Conservation (phyloP, 2,329 filamentous ascomycete species). For the Xylariaceae sp. region DNA sequence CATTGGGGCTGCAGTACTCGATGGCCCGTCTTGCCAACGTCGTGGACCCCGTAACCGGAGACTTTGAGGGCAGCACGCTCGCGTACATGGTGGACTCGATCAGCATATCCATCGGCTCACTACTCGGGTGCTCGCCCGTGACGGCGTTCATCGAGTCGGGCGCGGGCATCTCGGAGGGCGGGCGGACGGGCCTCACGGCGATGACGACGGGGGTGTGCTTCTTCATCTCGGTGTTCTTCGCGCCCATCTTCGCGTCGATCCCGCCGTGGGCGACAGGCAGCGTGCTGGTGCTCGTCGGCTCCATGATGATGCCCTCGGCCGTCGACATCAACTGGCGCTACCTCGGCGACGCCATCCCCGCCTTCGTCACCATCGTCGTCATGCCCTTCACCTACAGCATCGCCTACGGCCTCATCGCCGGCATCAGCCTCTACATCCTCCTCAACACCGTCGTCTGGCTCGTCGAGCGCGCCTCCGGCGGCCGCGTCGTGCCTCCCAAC, state of each 20-base stretch:
- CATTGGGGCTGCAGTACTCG: constrained; percentile 59
- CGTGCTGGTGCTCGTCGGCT: constrained; percentile 86
- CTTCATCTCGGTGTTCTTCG: constrained; percentile 87
- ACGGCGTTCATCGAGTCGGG: constrained; percentile 90
- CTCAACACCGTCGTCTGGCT: constrained; percentile 76
- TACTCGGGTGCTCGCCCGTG: constrained; percentile 80
- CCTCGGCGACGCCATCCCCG: constrained; percentile 81
- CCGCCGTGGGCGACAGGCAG: constrained; percentile 89
- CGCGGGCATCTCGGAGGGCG: constrained; percentile 87
- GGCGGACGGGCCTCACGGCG: constrained; percentile 82
- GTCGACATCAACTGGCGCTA: constrained; percentile 90
- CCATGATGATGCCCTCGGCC: constrained; percentile 80
- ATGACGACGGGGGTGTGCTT: constrained; percentile 82
- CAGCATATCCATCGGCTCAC: constrained; percentile 76
- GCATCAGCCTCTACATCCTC: constrained; percentile 76
- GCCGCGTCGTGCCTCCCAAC: constrained; percentile 75
- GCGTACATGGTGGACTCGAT: constrained; percentile 86
- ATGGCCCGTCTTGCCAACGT: constrained; percentile 86
- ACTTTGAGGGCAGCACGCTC: constrained; percentile 84
- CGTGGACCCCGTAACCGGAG: constrained; percentile 81
- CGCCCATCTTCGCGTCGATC: constrained; percentile 87
- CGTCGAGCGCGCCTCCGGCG: constrained; percentile 68
- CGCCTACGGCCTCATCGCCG: constrained; percentile 82
- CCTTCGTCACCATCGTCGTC: constrained; percentile 80
- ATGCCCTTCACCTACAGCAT: constrained; percentile 94